Conservation (phyloP, 148 eudicot genomes). For the Polygonum maritimum region DNA sequence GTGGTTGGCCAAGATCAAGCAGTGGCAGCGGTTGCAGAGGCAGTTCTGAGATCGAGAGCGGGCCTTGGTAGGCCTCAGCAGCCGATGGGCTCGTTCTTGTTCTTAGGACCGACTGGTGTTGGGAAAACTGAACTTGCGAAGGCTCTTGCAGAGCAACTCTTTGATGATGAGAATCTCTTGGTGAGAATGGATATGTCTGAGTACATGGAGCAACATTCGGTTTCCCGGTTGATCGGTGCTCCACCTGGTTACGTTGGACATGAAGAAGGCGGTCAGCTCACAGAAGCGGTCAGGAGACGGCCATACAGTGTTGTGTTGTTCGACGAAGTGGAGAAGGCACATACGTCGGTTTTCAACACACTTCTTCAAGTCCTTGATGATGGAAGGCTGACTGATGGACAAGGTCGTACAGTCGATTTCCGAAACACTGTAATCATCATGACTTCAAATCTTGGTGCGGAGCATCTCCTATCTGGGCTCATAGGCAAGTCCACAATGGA, state of each 20-base stretch:
- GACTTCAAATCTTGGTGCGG: slow-evolving; percentile 94
- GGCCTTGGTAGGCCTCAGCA: slow-evolving; percentile 48
- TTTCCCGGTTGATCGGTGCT: slow-evolving; percentile 81
- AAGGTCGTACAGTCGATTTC: slow-evolving; percentile 84
- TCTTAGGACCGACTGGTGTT: slow-evolving; percentile 75
- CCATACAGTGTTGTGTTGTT: slow-evolving; percentile 82
- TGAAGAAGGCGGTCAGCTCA: slow-evolving; percentile 92
- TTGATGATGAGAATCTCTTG: slow-evolving; percentile 68
- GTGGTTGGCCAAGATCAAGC: slow-evolving; percentile 44
- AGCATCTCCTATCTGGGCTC: slow-evolving; percentile 59
- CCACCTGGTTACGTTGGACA: slow-evolving; percentile 95
- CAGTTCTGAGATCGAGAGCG: slow-evolving; percentile 40
- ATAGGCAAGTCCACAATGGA: slow-evolving; percentile 67
- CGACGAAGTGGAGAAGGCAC: slow-evolving; percentile 91
- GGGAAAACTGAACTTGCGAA: slow-evolving; percentile 90
- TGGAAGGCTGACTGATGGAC: slow-evolving; percentile 94
- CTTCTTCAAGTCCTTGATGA: slow-evolving; percentile 87
- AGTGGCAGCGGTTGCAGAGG: slow-evolving; percentile 42
- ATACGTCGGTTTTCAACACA: slow-evolving; percentile 60
- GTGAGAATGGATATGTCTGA: slow-evolving; percentile 88
- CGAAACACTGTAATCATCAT: slow-evolving; percentile 71
- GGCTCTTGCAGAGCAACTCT: slow-evolving; percentile 81
- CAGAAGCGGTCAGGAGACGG: slow-evolving; percentile 81
- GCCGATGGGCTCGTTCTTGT: slow-evolving; percentile 43
- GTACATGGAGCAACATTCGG: slow-evolving; percentile 93